Evolutionary conservation across 2,329 filamentous ascomycete genomes (phyloP), one percentile per base, ranked within the genome.

Genomic region (Microdochium nivale): DNA sequence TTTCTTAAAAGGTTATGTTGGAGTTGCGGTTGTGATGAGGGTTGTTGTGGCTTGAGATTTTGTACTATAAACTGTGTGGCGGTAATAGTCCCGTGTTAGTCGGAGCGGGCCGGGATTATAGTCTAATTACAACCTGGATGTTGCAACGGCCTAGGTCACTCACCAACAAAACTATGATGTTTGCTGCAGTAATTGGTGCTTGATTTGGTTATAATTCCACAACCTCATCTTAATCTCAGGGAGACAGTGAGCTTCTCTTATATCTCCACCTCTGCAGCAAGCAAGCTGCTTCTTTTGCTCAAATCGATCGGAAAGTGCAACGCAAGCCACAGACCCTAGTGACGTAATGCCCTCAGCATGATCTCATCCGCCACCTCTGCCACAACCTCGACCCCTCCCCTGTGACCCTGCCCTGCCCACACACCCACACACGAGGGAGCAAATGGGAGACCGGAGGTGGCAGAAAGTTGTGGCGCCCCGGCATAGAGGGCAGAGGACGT

Each of bases 1-100:
- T 60, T 51, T 25, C n/a, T 51, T 52, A n/a, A n/a, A n/a, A 50
- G 49, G 19, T 46, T 48, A 47, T 49, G 21, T 51, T 25, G 48
- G 52, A 30, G 32, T 50, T 46, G 55, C 54, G 54, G 49, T 16
- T 43, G 14, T 21, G 25, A 30, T 32, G 35, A 19, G 11, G n/a
- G 19, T 21, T 47, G 24, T 49, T 33, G 16, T 25, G 19, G 43
- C 13, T 30, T 21, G n/a, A 14, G 13, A 11, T 35, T 25, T 47
- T 47, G 43, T 47, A 23, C 35, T 40, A 16, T 5, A 8, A 16
- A 16, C 7, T 16, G 13, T 8, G 35, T 8, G 16, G 11, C 11
- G 11, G 27, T 30, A n/a, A n/a, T n/a, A n/a, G 27, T 30, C 27
- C 11, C 27, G 27, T 30, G 35, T 40, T 40, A 40, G 35, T 40